These are phyloP conservation scores for Dendrocalamus sinicus DNA, from an alignment of 176 grass and related monocot species.

Conservation along the genomic window DNA sequence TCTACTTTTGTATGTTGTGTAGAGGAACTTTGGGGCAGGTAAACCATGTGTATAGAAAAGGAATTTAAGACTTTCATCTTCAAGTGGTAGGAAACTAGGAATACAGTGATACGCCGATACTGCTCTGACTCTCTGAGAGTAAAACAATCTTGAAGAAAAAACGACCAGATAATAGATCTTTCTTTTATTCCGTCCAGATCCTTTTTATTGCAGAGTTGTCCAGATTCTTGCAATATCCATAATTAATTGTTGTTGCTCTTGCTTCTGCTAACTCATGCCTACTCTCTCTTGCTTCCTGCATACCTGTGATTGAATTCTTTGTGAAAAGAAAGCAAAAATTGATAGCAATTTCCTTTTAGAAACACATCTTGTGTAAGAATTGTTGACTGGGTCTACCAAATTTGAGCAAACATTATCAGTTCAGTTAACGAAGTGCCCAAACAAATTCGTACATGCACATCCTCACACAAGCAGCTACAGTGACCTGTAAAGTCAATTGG, in stretches of 20 bases:
- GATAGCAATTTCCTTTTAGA: background rate
- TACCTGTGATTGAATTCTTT: background rate
- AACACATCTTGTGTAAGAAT: background rate
- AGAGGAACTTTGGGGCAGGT: conserved; percentile 30
- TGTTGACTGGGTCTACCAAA: conserved; percentile 18
- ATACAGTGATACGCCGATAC: background rate
- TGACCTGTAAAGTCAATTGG: conserved; percentile 51
- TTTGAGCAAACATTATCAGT: conserved; percentile 22
- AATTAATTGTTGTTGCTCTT: conserved; percentile 25
- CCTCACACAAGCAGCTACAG: conserved; percentile 29
- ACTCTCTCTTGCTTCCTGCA: background rate
- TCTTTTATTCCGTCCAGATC: background rate
- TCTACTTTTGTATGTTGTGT: conserved; percentile 19
- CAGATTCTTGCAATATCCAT: conserved; percentile 1
- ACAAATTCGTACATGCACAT: conserved; percentile 18
- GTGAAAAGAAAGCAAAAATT: conserved; percentile 11
- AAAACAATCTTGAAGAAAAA: background rate
- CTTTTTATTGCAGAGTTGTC: background rate
- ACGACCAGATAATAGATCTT: background rate
- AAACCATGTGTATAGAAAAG: conserved; percentile 29
- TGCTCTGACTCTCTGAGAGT: background rate
- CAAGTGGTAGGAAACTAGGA: conserved; percentile 22
- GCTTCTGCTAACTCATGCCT: background rate
- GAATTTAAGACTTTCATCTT: background rate
- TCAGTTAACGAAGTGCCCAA: conserved; percentile 25